Conservation (phyloP, 176 grass and related monocot genomes). For the Tuctoria greenei region DNA sequence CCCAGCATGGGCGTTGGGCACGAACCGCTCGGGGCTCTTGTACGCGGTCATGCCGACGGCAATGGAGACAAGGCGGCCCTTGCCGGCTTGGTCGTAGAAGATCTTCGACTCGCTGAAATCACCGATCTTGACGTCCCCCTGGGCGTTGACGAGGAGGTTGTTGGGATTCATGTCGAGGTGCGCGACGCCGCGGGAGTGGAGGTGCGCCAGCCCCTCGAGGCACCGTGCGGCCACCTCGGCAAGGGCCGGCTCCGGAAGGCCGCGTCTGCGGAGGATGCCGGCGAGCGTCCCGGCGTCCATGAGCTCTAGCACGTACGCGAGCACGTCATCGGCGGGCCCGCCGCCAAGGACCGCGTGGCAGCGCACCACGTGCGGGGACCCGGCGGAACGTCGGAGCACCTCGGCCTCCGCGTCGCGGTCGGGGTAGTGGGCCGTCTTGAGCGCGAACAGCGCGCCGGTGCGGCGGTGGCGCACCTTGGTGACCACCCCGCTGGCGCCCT, state of each 20-base stretch:
- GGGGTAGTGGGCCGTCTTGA: slow-evolving; percentile 37
- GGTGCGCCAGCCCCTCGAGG: slow-evolving; percentile 38
- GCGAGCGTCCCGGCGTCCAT: slow-evolving; percentile 59
- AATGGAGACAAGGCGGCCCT: slow-evolving; percentile 19
- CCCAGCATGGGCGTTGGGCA: slow-evolving; percentile 20
- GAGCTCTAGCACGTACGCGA: slow-evolving; percentile 43
- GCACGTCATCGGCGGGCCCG: not conserved
- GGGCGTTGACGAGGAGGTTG: slow-evolving; percentile 37
- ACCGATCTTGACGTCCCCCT: slow-evolving; percentile 38
- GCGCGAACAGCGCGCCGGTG: slow-evolving; percentile 40
- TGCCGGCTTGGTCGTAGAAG: not conserved
- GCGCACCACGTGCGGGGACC: slow-evolving; percentile 41
- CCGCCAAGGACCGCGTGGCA: slow-evolving; percentile 35
- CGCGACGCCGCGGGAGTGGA: slow-evolving; percentile 37
- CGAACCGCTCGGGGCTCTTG: slow-evolving; percentile 55
- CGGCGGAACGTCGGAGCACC: slow-evolving; percentile 34
- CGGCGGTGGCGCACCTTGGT: slow-evolving; percentile 48
- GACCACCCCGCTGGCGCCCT: slow-evolving; percentile 43
- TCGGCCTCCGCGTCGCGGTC: slow-evolving; percentile 6
- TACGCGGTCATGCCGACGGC: slow-evolving; percentile 11
- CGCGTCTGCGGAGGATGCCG: slow-evolving; percentile 14
- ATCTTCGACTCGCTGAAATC: slow-evolving; percentile 50
- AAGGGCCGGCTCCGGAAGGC: slow-evolving; percentile 36
- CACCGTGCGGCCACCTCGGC: slow-evolving; percentile 46
- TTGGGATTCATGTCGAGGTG: slow-evolving; percentile 49